A percentile compares a stretch with the other conserved stretches of the same genome.
Conservation (phyloP, 1,139 yeast species). For the Hansenula lynferdii region DNA sequence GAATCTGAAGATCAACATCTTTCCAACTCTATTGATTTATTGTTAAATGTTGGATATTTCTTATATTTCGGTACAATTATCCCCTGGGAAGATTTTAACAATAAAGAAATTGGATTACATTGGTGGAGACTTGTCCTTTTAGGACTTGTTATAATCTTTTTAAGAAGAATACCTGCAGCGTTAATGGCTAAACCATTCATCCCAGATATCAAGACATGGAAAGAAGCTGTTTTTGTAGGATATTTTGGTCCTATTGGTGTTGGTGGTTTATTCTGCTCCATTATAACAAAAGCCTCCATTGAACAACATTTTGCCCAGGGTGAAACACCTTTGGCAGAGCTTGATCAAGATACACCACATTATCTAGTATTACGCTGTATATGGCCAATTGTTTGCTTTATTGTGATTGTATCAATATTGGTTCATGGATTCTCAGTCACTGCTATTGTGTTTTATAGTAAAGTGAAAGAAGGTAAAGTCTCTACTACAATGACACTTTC, state of each 20-base stretch:
- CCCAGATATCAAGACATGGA: constrained; percentile 31
- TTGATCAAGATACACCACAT: constrained; percentile 6
- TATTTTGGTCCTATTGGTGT: constrained; percentile 44
- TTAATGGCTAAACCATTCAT: constrained; percentile 28
- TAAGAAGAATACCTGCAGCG: constrained; percentile 33
- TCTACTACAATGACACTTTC: too few species aligned
- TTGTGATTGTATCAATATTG: constrained; percentile 23
- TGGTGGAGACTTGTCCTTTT: constrained; percentile 29
- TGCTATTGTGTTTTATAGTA: constrained; percentile 10
- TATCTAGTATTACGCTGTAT: constrained; percentile 12
- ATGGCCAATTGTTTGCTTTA: constrained; percentile 26
- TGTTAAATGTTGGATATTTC: constrained; percentile 30
- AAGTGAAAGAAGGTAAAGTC: constrained; percentile 5
- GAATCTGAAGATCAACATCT: constrained; percentile 26
- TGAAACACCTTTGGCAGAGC: constrained; percentile 2
- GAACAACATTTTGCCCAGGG: constrained; percentile 10
- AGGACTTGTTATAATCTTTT: constrained; percentile 26
- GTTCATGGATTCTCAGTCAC: constrained; percentile 26
- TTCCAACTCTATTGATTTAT: constrained; percentile 27
- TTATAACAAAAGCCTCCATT: constrained; percentile 21
- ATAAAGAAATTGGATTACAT: constrained; percentile 20
- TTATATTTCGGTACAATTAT: constrained; percentile 32
- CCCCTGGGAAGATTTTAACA: constrained; percentile 28
- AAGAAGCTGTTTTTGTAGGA: constrained; percentile 36
- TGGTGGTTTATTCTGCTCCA: constrained; percentile 31